Conservation (phyloP, 2,329 filamentous ascomycete species). For the Trichothecium sympodiale region DNA sequence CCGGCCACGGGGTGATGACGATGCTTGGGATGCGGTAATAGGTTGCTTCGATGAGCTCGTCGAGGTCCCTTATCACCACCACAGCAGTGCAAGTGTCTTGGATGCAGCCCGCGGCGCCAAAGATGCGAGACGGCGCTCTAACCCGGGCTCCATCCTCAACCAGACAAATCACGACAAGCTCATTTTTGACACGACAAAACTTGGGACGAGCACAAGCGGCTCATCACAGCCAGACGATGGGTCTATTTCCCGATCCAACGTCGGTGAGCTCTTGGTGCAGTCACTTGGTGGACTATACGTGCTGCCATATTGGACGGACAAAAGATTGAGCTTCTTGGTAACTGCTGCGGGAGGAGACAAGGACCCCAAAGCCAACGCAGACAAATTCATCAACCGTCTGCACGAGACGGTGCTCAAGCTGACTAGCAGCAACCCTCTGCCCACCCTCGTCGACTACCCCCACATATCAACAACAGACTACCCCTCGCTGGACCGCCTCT, state of each 20-base stretch:
- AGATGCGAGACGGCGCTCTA: slow-evolving; percentile 3
- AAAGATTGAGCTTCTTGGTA: slow-evolving; percentile 3
- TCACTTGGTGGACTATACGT: slow-evolving; percentile 3
- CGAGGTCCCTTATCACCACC: slow-evolving; percentile 4
- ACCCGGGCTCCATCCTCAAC: slow-evolving; percentile 1
- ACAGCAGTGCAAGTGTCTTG: slow-evolving; percentile 2
- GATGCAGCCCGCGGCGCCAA: slow-evolving; percentile 3
- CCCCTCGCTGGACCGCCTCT: slow-evolving; percentile 4
- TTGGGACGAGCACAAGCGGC: background rate
- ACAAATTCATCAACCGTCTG: background rate
- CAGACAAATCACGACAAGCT: slow-evolving; percentile 1
- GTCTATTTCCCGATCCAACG: too few relatives aligned
- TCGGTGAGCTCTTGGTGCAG: slow-evolving; percentile 1
- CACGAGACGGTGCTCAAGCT: background rate
- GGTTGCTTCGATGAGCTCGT: slow-evolving; percentile 5
- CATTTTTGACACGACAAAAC: slow-evolving; percentile 2
- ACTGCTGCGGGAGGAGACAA: slow-evolving; percentile 2
- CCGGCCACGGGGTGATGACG: slow-evolving; percentile 1
- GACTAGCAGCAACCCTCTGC: background rate
- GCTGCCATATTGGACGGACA: slow-evolving; percentile 3
- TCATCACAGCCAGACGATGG: slow-evolving; percentile 1
- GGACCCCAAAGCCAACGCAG: background rate
- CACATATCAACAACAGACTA: slow-evolving; percentile 2
- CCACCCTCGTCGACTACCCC: background rate
- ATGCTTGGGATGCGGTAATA: slow-evolving; percentile 3